Evolutionary conservation across 305 asterid species (phyloP).

Genomic region (Fraxinus velutina): DNA sequence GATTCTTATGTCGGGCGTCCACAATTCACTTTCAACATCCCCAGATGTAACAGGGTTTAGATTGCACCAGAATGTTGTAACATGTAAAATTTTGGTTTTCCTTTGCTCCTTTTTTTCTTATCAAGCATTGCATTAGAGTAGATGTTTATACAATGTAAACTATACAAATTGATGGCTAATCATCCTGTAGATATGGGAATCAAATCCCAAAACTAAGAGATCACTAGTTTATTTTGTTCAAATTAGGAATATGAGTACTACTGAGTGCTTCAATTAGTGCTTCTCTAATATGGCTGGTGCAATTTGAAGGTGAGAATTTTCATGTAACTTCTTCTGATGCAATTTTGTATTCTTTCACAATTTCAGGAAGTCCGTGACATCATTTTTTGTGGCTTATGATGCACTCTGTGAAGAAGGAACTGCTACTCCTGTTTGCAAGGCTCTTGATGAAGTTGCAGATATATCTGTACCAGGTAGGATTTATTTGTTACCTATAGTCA

Average conservation of each 20-base stretch:
- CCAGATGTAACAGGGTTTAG: neutral
- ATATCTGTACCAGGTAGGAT: slow-evolving; percentile 76
- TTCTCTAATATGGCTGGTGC: slow-evolving; percentile 17
- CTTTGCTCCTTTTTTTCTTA: neutral
- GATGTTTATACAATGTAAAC: neutral
- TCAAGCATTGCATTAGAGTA: neutral
- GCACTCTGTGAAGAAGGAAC: slow-evolving; percentile 99
- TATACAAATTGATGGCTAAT: neutral
- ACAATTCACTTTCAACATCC: neutral
- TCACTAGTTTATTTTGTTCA: neutral
- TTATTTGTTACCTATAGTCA: slow-evolving; percentile 3
- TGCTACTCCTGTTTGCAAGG: slow-evolving; percentile 80
- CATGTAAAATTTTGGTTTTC: neutral
- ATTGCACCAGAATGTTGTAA: neutral
- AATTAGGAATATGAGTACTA: neutral
- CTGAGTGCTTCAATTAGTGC: neutral
- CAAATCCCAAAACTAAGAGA: neutral
- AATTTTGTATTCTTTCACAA: slow-evolving; percentile 15
- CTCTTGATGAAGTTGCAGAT: slow-evolving; percentile 91
- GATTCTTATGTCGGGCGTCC: neutral
- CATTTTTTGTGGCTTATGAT: slow-evolving; percentile 91
- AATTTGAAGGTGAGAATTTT: slow-evolving; percentile 5
- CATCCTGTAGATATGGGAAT: neutral
- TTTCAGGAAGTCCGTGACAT: slow-evolving; percentile 84
- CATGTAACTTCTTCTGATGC: slow-evolving; percentile 17